A percentile compares a stretch with the other conserved stretches of the same genome.
phyloP scores from a whole-genome alignment of 2,329 filamentous ascomycete species.

The Diaporthe ilicicola region DNA sequence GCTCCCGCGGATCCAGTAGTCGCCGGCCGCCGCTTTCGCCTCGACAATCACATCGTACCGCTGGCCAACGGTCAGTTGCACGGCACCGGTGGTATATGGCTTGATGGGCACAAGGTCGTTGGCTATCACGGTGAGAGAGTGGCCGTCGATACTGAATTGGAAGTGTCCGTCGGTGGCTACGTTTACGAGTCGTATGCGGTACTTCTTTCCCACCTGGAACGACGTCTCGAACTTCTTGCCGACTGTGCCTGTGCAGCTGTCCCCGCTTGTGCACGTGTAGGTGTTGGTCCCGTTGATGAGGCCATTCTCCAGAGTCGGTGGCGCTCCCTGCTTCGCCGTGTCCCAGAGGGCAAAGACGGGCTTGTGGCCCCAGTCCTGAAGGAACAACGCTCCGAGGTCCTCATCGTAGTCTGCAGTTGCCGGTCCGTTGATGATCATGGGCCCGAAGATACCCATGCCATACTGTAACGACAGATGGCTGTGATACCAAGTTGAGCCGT shows the following conservation, averaged over 20 bases:
- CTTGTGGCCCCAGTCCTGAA: conserved; percentile 59
- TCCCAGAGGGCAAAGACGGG: conserved; percentile 37
- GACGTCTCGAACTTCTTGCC: conserved; percentile 41
- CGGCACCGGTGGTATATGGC: conserved; percentile 58
- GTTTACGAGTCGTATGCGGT: conserved; percentile 59
- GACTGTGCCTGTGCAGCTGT: conserved; percentile 33
- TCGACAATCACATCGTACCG: conserved; percentile 37
- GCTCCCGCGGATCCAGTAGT: conserved; percentile 40
- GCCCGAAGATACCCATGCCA: conserved; percentile 56
- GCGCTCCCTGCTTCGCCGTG: conserved; percentile 30
- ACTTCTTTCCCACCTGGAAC: conserved; percentile 49
- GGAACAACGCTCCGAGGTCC: conserved; percentile 56
- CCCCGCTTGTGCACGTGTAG: conserved; percentile 27
- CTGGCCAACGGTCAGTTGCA: conserved; percentile 56
- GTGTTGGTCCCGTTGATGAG: conserved; percentile 36
- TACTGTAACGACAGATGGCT: conserved; percentile 46
- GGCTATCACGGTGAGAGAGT: conserved; percentile 65
- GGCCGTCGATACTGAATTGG: conserved; percentile 63
- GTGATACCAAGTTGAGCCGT: conserved; percentile 50
- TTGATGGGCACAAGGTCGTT: conserved; percentile 66
- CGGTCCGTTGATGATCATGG: conserved; percentile 56
- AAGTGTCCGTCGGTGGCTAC: conserved; percentile 52
- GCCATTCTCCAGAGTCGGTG: conserved; percentile 37
- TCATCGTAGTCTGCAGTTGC: conserved; percentile 56
- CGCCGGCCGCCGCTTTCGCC: conserved; percentile 28